Base-by-base conservation (phyloP, 352 stramenopile species). In the Thalassiosira sp. region DNA sequence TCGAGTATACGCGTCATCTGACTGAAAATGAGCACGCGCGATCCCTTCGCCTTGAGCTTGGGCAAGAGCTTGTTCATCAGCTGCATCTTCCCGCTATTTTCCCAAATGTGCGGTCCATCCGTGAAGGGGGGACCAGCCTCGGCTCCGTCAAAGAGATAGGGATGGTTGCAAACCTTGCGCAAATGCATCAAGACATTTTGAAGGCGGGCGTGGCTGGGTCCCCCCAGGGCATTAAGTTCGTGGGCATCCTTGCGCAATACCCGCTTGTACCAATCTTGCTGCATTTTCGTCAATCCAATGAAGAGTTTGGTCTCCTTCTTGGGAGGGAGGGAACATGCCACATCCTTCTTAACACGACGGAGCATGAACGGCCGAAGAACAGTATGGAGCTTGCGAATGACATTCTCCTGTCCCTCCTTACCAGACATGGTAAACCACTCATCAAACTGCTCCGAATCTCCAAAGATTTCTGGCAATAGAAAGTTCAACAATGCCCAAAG, bases 241-340 rank as follows among this genome's bases (percentile, higher is more conserved):
- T 96, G 90, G 6, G 97, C 95, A 85, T 99, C 96, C 71, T 94
- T 94, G 25, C 76, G 74, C 1, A 95, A 76, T 18, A 95, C 82
- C 28, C 89, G 86, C 86, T 97, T 98, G 88, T 99, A 99, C 95
- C 96, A 98, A 70, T 98, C 93, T 37, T 95, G 93, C 86, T 99
- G 97, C 96, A 98, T 98, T 67, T 97, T 90, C 0, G 96, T 98
- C 37, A 99, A 91, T 0, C 95, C 95, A 51, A 99, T 95, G 79
- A 98, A 99, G 1, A 99, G 86, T 86, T 99, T 98, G 15, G 95
- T 98, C 82, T 99, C 97, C 60, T 98, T 98, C 87, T 99, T 99
- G 0, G 95, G 96, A 0, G 97, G 97, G 10, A 99, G 80, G 37
- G 94, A 92, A 53, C 97, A 95, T 63, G 98, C 96, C 0, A 99